Base-by-base conservation (phyloP, 305 asterid species). In the Andrographis paniculata region DNA sequence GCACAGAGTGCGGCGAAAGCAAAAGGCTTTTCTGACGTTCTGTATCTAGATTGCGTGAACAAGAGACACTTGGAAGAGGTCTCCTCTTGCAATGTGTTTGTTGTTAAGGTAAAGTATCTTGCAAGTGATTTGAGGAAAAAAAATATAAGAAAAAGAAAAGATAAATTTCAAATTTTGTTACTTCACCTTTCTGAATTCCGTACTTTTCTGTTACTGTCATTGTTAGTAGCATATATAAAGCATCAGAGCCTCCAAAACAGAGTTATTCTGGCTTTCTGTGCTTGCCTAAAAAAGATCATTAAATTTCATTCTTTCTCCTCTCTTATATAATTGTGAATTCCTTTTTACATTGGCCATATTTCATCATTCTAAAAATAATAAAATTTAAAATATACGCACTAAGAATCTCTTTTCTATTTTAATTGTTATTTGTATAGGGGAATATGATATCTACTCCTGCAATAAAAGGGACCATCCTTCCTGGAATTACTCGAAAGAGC, bases 1-100 rank as follows among this genome's bases (percentile, higher is more conserved):
- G 99, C 95, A 11, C 99, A 91, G 72, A 68, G 87, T 78, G 92
- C 78, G 58, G 96, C 96, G 48, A 91, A 80, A 76, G 88, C 87
- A 38, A 86, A 91, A 58, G 99, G 93, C 45, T 86, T 60, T 71
- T 80, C 99, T 30, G 99, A 91, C 64, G 96, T 91, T 50, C 58
- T 91, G 17, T 91, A 83, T 66, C 76, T 86, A 58, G 99, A 91
- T 39, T 69, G 95, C 48, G 65, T 62, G 57, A 73, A 82, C 72
- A 86, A 86, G 19, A 83, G 59, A 51, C 80, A 82, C 66, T 70
- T 91, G 67, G 99, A 91, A 72, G 99, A 91, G 72, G 99, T 83
- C 52, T 91, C 99, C 58, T 76, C 99, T 53, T 91, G 95, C 77
- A 91, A 91, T 46, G 94, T 91, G 45, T 91, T 91, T 65, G 70